Conservation (phyloP, 2,329 filamentous ascomycete species). For the Amesomyces nigricolor region DNA sequence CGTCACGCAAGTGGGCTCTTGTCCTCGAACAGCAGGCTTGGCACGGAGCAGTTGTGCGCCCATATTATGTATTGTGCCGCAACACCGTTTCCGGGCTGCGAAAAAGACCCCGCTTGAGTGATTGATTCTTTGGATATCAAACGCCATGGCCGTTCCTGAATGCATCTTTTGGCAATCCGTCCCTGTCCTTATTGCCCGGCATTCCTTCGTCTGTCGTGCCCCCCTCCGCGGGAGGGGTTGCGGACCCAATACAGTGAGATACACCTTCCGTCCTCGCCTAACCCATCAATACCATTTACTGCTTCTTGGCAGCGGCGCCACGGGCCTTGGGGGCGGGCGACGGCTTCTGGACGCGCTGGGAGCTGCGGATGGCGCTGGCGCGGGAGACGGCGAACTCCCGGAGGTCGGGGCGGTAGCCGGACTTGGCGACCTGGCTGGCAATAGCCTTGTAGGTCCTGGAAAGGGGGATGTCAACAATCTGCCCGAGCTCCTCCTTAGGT, state of each 20-base stretch:
- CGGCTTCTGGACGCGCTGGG: conserved; percentile 74
- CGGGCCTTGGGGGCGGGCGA: conserved; percentile 67
- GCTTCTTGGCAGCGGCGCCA: conserved; percentile 67
- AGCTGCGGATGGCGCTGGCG: conserved; percentile 75
- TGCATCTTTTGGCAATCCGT: conserved; percentile 26
- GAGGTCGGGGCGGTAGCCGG: conserved; percentile 77
- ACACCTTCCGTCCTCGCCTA: conserved; percentile 10
- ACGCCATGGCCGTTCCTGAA: conserved; percentile 29
- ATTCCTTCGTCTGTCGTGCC: conserved; percentile 19
- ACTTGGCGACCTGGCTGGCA: conserved; percentile 75
- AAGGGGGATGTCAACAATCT: conserved; percentile 21
- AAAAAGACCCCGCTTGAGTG: conserved; percentile 22
- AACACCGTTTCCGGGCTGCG: conserved; percentile 15
- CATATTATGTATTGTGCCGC: conserved; percentile 17
- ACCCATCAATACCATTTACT: conserved; percentile 28
- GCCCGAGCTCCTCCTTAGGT: neutral
- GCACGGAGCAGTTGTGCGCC: conserved; percentile 12
- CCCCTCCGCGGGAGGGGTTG: conserved; percentile 18
- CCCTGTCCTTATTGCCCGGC: conserved; percentile 22
- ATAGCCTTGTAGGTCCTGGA: conserved; percentile 81
- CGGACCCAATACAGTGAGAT: conserved; percentile 22
- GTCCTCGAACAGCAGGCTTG: neutral
- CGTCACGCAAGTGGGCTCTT: conserved; percentile 8
- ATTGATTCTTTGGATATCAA: conserved; percentile 30
- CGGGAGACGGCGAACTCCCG: conserved; percentile 75